Base-by-base conservation (phyloP, 148 eudicot genomes). In the Rhododendron ferrugineum region DNA sequence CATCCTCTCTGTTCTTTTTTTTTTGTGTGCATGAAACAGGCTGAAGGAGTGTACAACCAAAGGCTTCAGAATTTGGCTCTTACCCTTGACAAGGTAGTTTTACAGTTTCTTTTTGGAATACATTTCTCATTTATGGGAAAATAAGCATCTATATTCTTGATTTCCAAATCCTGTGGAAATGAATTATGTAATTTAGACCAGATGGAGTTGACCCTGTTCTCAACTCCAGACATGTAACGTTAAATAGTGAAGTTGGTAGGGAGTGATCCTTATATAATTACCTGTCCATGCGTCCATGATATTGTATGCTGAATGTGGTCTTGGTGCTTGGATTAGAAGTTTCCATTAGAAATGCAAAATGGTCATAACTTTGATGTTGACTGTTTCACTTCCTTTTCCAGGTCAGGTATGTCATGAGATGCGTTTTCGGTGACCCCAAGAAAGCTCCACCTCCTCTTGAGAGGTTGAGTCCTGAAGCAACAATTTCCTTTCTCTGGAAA, bases 41-140 rank as follows among this genome's bases (percentile, higher is more conserved):
- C 99, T 5, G 99, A 97, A 90, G 99, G 99, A 75, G 99, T 97
- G 40, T 97, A 91, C 91, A 94, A 93, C 81, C 98, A 95, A 90
- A 89, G 99, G 90, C 95, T 97, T 86, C 98, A 95, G 87, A 97
- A 97, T 93, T 90, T 97, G 91, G 99, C 99, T 87, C 98, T 97
- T 84, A 97, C 98, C 37, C 91, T 97, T 79, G 99, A 97, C 89
- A 97, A 95, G 99, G 99, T 97, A 79, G 80, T 47, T 14, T 32
- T 42, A n/a, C n/a, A n/a, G 34, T 47, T 14, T 42, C 28, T 2
- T 44, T 28, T 30, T 42, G 18, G 11, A 72, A 72, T 84, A 7
- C 34, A 23, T 83, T 7, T 81, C 78, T n/a, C 42, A 42, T 46
- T 82, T 16, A 32, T 74, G 28, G 15, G 10, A 22, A 50, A 49